Evolutionary conservation across 1,139 yeast genomes (phyloP).

Genomic region (Pichia sp.): DNA sequence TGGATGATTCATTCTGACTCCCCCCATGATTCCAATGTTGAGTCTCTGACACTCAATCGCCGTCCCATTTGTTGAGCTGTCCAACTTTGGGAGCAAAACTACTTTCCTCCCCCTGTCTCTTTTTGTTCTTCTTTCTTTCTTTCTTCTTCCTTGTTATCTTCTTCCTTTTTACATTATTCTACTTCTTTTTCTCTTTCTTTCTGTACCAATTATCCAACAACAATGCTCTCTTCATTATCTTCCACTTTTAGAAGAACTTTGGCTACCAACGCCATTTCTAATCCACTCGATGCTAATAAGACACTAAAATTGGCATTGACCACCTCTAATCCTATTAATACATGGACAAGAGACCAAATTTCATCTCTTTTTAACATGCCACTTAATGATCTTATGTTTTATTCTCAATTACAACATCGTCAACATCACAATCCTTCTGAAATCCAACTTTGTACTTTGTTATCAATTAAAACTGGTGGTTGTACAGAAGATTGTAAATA

Average conservation of each 20-base stretch:
- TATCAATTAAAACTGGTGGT: slow-evolving; percentile 75
- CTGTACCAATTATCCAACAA: not conserved
- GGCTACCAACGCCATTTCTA: slow-evolving; percentile 11
- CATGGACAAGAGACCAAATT: slow-evolving; percentile 60
- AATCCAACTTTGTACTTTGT: slow-evolving; percentile 69
- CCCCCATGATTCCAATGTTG: not conserved
- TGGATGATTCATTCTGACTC: too few species aligned
- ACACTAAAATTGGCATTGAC: slow-evolving; percentile 22
- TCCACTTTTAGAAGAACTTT: slow-evolving; percentile 7
- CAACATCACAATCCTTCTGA: slow-evolving; percentile 61
- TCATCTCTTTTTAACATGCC: slow-evolving; percentile 58
- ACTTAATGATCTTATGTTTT: slow-evolving; percentile 53
- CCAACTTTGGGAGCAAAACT: too few species aligned
- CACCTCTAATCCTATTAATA: slow-evolving; percentile 35
- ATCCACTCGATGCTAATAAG: not conserved
- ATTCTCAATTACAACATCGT: slow-evolving; percentile 63
- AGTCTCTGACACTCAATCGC: not conserved
- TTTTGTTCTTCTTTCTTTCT: not conserved
- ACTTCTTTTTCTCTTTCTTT: not conserved
- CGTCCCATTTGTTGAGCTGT: not conserved
- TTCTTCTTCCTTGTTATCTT: too few species aligned
- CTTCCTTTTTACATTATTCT: too few species aligned
- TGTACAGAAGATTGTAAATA: slow-evolving; percentile 79
- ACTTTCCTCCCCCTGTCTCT: too few species aligned
- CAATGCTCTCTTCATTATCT: not conserved